phyloP scores from a whole-genome alignment of 768 basidiomycete genomes.

The Leccinum incarnatum region DNA sequence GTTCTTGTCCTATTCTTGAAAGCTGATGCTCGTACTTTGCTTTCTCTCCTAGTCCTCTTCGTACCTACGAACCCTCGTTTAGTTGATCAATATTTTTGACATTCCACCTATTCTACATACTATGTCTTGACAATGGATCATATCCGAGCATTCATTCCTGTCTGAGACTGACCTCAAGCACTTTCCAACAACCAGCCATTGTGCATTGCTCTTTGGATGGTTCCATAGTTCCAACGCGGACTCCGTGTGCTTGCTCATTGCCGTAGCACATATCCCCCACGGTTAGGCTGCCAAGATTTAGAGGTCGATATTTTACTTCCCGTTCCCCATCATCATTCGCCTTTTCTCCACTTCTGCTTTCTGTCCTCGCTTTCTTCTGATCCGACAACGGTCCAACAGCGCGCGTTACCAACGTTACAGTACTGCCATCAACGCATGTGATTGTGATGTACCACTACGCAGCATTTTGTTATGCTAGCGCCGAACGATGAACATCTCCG shows the following conservation, averaged over 20 bases:
- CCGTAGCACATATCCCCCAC: no score
- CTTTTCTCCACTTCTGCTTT: not conserved
- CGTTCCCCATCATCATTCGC: not conserved
- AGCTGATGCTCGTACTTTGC: slow-evolving; percentile 4
- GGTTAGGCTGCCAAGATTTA: not conserved
- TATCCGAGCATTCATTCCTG: not conserved
- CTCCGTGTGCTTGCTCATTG: not conserved
- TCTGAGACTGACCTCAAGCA: not conserved
- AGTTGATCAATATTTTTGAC: slow-evolving; percentile 14
- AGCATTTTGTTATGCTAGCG: no score
- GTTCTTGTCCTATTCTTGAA: slow-evolving; percentile 9
- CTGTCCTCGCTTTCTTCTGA: not conserved
- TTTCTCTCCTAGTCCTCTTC: slow-evolving; percentile 1
- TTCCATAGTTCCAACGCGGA: not conserved
- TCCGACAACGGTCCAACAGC: not conserved
- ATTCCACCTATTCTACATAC: slow-evolving; percentile 15
- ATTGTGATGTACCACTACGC: not conserved
- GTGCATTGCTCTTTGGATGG: not conserved
- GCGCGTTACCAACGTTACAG: not conserved
- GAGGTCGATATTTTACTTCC: not conserved
- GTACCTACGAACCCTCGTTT: slow-evolving; percentile 25
- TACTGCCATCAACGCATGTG: not conserved
- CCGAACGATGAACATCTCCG: not conserved
- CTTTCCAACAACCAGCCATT: not conserved
- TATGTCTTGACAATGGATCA: slow-evolving; percentile 14